Base-by-base conservation (phyloP, 2,329 filamentous ascomycete species). In the Pseudogymnoascus sp. region DNA sequence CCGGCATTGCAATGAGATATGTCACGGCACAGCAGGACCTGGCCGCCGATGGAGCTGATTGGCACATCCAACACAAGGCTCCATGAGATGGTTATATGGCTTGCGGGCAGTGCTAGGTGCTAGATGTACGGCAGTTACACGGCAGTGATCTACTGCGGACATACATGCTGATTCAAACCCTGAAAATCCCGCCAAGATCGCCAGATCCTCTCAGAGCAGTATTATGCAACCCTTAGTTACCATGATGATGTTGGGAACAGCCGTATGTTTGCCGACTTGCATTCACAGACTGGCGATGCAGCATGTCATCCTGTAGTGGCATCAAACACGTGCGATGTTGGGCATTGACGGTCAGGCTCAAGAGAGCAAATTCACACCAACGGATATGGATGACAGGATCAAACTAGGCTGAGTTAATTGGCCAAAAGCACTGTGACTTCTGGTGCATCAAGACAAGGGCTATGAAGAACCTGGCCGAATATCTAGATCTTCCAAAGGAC, bases 321-420 rank as follows among this genome's bases (percentile, higher is more conserved):
- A 56, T 56, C 50, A 56, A 56, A 56, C 50, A 56, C 50, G 28
- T 56, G 50, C 50, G 28, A 14, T 56, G 50, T 33, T 11, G 50
- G 50, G 50, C 50, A 33, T 56, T 12, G 16, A 56, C 18, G 50
- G 28, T 33, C 28, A 31, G 50, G 50, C 50, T 33, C 50, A 33
- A 33, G 50, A 31, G 25, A 56, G 50, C 28, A 21, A 12, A 56
- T 12, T 12, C 10, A 10, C 3, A 5, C 16, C 28, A 56, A 56
- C 28, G 16, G 50, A 56, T 33, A 33, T 33, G 11, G 50, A 18
- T 6, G 11, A 33, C 25, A 33, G 5, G 28, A 56, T 21, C 28
- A 4, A 56, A 12, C 28, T 21, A 33, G 12, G 12, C 50, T 12
- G 10, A 56, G n/a, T 33, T 33, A 33, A 21, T 21, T 56, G 50